Base-by-base conservation (phyloP, 495 filamentous ascomycete species). In the Neurospora sp. region DNA sequence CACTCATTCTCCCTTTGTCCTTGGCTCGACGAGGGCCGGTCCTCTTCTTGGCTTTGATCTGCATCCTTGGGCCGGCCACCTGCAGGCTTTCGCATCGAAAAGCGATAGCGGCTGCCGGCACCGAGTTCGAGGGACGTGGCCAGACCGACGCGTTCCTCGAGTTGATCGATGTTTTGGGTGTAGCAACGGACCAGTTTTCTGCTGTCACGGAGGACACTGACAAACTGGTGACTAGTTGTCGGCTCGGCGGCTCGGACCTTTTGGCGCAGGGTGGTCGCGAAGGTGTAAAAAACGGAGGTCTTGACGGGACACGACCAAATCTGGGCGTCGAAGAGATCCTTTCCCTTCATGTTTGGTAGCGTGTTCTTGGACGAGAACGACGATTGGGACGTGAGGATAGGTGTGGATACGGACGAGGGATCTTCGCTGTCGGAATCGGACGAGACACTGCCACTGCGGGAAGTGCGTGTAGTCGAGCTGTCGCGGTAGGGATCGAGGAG, bases 91-190 rank as follows among this genome's bases (percentile, higher is more conserved):
- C 8, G 70, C 46, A 9, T 75, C 73, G 83, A 82, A 71, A 86
- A 86, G 2, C 84, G 81, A 39, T 85, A 83, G 31, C 86, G 81
- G 75, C 84, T 89, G 9, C 90, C 90, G 4, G 86, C 83, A 2
- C 90, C 90, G 7, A 82, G 79, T 7, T 81, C 78, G 27, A 92
- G 79, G 18, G 85, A 83, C 0, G 85, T 87, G 38, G 80, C 82
- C 48, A 92, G 84, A 9, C 90, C 90, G 23, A 90, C 87, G 27
- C 89, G 86, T 70, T 89, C 87, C 74, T 92, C 90, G 6, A 92
- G 83, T 73, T 87, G 87, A 73, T 92, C 90, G 39, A 92, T 92
- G 70, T 92, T 92, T 75, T 92, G 90, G 0, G 90, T 92, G 75
- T 92, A 92, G 71, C 89, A 90, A 40, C 90, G 80, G 18, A 91